Base-by-base conservation (phyloP, 164 flowering plant genomes). In the Kalanchoe fedtschenkoi region DNA sequence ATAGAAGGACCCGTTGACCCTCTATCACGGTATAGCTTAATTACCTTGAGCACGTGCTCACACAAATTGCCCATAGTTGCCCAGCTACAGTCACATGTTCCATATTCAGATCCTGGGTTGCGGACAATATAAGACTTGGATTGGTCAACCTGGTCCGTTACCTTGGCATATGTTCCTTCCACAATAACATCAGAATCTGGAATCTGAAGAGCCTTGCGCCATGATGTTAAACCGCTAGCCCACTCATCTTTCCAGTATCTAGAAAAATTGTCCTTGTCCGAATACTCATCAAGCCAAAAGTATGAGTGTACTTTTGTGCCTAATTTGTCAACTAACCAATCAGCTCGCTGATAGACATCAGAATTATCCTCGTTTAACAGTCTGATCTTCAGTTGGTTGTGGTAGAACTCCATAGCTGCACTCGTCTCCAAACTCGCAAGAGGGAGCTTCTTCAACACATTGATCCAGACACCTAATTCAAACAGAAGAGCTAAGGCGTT, bases 311-410 rank as follows among this genome's bases (percentile, higher is more conserved):
- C 93, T 78, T 84, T 84, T 16, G 88, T 89, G 33, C 74, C 81
- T 76, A 95, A 76, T 81, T 84, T 95, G 65, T 95, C 77, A 17
- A 89, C 86, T 64, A 91, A 70, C 99, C 99, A 95, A 80, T 91
- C 97, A 54, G 81, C 75, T 24, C 99, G 95, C 57, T 81, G 85
- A 72, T 83, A 95, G 35, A 82, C 87, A 63, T 33, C 56, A 51
- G 71, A 33, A 57, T 87, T 80, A 62, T 79, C 87, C 76, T 89
- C 97, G 71, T 84, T 87, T 63, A 86, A 62, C 68, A 91, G 68
- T 74, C 96, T 74, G 29, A 80, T 71, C 69, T 82, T 95, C 69
- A 95, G 39, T 43, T 86, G 96, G 66, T 83, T 79, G 75, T 91
- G 99, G 74, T 91, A 91, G 67, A 77, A 80, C 64, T 95, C 99